Base-by-base conservation (phyloP, 1,139 yeast genomes). In the Lodderomyces beijingensis region DNA sequence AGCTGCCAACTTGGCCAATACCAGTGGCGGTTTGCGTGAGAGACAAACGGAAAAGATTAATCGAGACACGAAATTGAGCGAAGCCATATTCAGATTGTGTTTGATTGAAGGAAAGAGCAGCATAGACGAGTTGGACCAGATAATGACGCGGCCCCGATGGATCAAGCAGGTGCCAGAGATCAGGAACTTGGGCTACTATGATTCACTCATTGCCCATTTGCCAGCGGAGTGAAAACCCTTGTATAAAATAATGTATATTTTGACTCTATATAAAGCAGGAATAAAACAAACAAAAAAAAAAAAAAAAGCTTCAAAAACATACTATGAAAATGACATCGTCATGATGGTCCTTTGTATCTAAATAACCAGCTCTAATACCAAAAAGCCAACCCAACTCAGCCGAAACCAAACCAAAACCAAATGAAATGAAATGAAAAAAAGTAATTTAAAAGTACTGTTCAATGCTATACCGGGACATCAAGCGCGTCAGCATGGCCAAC, bases 21-120 rank as follows among this genome's bases (percentile, higher is more conserved):
- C 60, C 11, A 48, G 65, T 3, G 79, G 79, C 0, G 80, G 81
- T 0, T 49, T 75, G 25, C 50, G 78, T 32, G 81, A 75, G 44
- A 55, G 65, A 14, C 57, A 53, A 0, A 49, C 55, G 11, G 79
- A 72, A 31, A 73, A 70, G 39, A 40, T 62, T 5, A 50, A 51
- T 10, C 51, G 79, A 30, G 61, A 62, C 23, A 67, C 66, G 47
- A 51, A 61, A 31, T 61, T 64, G 43, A 51, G 59, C 5, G 78
- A 73, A 40, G 71, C 78, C 1, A 65, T 62, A 1, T 45, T 62
- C 18, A 48, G 80, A 28, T 48, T 74, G 41, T 67, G 77, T 46
- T 26, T 73, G 2, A 39, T 74, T 5, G 78, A 73, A 31, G 53
- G 55, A 3, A 70, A 70, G 42, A 45, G 54, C 5, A 37, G 53